Base-by-base conservation (phyloP, 192 early-diverging fungal species). In the Rhizoclosmatium sp. region DNA sequence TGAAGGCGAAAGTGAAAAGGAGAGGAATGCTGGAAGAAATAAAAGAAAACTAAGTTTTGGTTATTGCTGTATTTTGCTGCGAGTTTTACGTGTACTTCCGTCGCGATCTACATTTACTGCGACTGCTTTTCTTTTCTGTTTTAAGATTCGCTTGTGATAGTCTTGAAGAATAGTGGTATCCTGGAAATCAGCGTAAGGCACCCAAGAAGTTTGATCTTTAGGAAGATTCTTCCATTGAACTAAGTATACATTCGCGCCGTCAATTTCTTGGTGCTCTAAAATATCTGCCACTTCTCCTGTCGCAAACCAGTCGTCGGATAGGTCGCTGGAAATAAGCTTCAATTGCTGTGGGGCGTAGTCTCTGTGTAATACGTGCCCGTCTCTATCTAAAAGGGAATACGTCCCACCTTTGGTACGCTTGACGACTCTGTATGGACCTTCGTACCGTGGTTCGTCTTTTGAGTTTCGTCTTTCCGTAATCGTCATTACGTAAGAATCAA, bases 381-480 rank as follows among this genome's bases (percentile, higher is more conserved):
- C 78, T 44, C 70, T 59, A 51, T 82, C 81, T 71, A 59, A 49
- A 2, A 83, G 74, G 1, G n/a, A 46, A 45, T 83, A 82, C 54
- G 49, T 82, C 2, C 67, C 81, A 19, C 47, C 75, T 40, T 65
- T 68, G 10, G 70, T 82, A 2, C 44, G 45, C 9, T 21, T 0
- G 0, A 71, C 39, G 21, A 82, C 81, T n/a, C 69, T 84, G 64
- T 65, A 83, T 12, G 80, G 80, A 58, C 82, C 76, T 48, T 82
- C 68, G 42, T 83, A 68, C n/a, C 46, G 69, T 0, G 78, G 61
- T 62, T 62, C 39, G 21, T n/a, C 19, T 65, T 23, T 65, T 54
- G 48, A 66, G 51, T 49, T 65, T 66, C 23, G 59, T 60, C 31
- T 71, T 62, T 9, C 44, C 21, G 44, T 76, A 44, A 56, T 81